These are phyloP conservation scores for Phytopythium delawarense DNA, from an alignment of 352 stramenopile species.

Conservation along the genomic window DNA sequence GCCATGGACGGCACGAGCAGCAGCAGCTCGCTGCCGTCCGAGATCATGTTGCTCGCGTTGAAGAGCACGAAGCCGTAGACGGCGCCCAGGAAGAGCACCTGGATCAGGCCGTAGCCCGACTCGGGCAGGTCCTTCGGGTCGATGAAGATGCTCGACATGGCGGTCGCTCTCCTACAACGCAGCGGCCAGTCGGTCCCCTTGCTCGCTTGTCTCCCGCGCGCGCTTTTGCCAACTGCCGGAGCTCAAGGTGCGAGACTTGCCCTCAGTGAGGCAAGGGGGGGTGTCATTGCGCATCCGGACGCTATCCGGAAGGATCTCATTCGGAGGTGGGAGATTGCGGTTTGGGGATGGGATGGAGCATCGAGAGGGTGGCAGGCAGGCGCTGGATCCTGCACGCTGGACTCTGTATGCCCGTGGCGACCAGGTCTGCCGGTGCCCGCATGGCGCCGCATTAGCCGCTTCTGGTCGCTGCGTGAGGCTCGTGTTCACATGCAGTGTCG, in stretches of 20 bases:
- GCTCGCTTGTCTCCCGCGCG: slow-evolving; percentile 17
- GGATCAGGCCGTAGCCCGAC: slow-evolving; percentile 69
- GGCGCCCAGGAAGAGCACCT: slow-evolving; percentile 93
- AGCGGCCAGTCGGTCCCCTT: too few species aligned
- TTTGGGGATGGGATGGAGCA: not conserved
- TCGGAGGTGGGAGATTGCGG: not conserved
- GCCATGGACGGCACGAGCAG: slow-evolving; percentile 94
- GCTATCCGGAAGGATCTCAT: not conserved
- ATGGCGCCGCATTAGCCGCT: too few species aligned
- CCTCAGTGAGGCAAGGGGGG: too few species aligned
- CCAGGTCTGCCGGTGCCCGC: too few species aligned
- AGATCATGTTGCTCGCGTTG: slow-evolving; percentile 96
- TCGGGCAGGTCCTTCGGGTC: slow-evolving; percentile 82
- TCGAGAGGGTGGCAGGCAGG: too few species aligned
- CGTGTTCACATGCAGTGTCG: too few species aligned
- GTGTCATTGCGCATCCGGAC: not conserved
- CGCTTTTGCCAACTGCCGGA: slow-evolving; percentile 26
- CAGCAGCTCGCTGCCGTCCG: slow-evolving; percentile 97
- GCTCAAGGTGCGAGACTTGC: not conserved
- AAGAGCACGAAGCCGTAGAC: slow-evolving; percentile 98
- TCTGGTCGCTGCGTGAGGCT: too few species aligned
- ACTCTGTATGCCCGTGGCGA: too few species aligned
- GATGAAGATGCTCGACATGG: slow-evolving; percentile 72
- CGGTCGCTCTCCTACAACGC: not conserved
- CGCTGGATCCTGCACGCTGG: too few species aligned